Evolutionary conservation across 169 alveolate genomes (phyloP).

Genomic region (Plasmodium coatneyi): DNA sequence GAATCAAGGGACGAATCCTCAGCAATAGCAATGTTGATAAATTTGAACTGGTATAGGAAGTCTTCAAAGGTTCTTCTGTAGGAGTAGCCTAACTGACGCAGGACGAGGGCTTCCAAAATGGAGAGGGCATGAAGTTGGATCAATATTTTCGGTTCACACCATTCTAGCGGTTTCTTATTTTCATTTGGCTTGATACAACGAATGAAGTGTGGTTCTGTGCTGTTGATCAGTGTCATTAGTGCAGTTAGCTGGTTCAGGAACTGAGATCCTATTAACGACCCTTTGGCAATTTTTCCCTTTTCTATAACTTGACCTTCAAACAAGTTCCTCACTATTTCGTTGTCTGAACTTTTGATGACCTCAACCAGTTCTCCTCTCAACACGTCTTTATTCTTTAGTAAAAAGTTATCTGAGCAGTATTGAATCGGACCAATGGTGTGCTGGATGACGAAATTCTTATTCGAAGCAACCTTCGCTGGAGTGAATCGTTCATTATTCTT

Average conservation of each 20-base stretch:
- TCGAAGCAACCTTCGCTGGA: slow-evolving; percentile 90
- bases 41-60: slow-evolving; percentile 89
- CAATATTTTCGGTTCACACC: slow-evolving; percentile 90
- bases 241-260: slow-evolving; percentile 89
- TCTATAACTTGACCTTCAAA: slow-evolving; percentile 88
- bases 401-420: slow-evolving; percentile 85
- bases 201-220: slow-evolving; percentile 92
- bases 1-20: slow-evolving; percentile 84
- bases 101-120: slow-evolving; percentile 92
- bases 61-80: slow-evolving; percentile 91
- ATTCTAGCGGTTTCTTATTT: slow-evolving; percentile 89
- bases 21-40: slow-evolving; percentile 83
- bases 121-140: slow-evolving; percentile 94
- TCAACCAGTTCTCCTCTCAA: slow-evolving; percentile 91
- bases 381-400: slow-evolving; percentile 90
- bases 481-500: slow-evolving; percentile 78
- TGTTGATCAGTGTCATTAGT: slow-evolving; percentile 89
- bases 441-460: slow-evolving; percentile 85
- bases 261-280: slow-evolving; percentile 92
- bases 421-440: slow-evolving; percentile 89
- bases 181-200: slow-evolving; percentile 94
- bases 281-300: slow-evolving; percentile 93
- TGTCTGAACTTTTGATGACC: slow-evolving; percentile 86
- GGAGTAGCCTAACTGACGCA: slow-evolving; percentile 92
- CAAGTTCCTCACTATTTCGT: slow-evolving; percentile 83